These are phyloP conservation scores for Leptosphaerulina australis DNA, from an alignment of 2,329 filamentous ascomycete species.

Conservation along the genomic window DNA sequence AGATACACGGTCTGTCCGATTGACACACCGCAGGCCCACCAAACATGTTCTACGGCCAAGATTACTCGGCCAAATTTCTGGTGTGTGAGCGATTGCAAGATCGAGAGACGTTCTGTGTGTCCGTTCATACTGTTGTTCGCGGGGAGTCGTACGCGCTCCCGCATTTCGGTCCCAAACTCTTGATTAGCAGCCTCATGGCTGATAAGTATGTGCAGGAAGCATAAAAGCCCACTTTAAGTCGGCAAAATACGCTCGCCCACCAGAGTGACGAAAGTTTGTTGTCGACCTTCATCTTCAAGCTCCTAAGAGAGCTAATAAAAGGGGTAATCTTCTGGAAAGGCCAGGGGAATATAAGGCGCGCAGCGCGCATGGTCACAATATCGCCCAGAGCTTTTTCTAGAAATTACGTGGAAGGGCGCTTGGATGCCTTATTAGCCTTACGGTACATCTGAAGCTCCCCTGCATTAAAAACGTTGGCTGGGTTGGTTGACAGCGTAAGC, in stretches of 20 bases:
- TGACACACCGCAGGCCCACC: slow-evolving; percentile 1
- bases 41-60: slow-evolving; percentile 6
- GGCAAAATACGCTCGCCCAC: slow-evolving; percentile 21
- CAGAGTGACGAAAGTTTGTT: slow-evolving; percentile 18
- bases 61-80: slow-evolving; percentile 9
- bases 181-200: slow-evolving; percentile 8
- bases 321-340: slow-evolving; percentile 49
- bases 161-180: slow-evolving; percentile 20
- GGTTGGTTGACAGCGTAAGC: slow-evolving; percentile 30
- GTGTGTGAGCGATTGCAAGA: neutral
- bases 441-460: slow-evolving; percentile 35
- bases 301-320: slow-evolving; percentile 32
- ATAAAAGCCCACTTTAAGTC: slow-evolving; percentile 8
- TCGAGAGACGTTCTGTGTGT: slow-evolving; percentile 22
- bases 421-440: slow-evolving; percentile 34
- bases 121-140: slow-evolving; percentile 25
- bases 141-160: slow-evolving; percentile 30
- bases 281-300: slow-evolving; percentile 27
- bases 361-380: slow-evolving; percentile 33
- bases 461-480: slow-evolving; percentile 37
- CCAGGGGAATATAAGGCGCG: slow-evolving; percentile 34
- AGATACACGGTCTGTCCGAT: slow-evolving; percentile 13
- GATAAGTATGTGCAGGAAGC: neutral
- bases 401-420: slow-evolving; percentile 47
- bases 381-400: slow-evolving; percentile 39